Evolutionary conservation across 805 yeast genomes (phyloP).

Genomic region (Kluyveromyces wickerhamii): DNA sequence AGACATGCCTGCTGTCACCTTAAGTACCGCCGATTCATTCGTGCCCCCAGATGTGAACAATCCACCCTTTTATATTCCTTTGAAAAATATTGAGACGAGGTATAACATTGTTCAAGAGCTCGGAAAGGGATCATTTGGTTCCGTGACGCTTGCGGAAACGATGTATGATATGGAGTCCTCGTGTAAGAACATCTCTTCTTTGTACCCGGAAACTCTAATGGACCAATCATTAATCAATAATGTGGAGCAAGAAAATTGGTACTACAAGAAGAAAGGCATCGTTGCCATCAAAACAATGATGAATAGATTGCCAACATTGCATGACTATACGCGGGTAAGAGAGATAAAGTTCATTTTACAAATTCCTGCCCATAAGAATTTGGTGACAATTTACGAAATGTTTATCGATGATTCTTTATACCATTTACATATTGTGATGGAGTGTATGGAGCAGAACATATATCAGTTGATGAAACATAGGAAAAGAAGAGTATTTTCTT

Average conservation of each 20-base stretch:
- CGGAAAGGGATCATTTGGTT: constrained; percentile 74
- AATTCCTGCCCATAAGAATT: constrained; percentile 60
- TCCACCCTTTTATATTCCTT: constrained; percentile 38
- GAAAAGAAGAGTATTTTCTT: constrained; percentile 44
- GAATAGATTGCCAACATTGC: constrained; percentile 41
- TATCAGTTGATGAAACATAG: constrained; percentile 68
- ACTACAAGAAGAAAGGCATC: constrained; percentile 30
- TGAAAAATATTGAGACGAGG: constrained; percentile 34
- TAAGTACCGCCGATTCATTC: not conserved
- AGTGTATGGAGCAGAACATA: constrained; percentile 74
- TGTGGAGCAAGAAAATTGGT: constrained; percentile 25
- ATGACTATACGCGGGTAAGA: constrained; percentile 50
- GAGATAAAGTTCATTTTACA: constrained; percentile 61
- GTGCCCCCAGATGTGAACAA: constrained; percentile 32
- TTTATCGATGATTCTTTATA: constrained; percentile 57
- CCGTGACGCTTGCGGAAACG: constrained; percentile 53
- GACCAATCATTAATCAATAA: constrained; percentile 24
- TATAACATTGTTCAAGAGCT: constrained; percentile 46
- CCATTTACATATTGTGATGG: constrained; percentile 79
- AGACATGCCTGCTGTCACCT: constrained; percentile 1
- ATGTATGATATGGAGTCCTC: constrained; percentile 6
- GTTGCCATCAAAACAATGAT: constrained; percentile 85
- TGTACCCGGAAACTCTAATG: constrained; percentile 38
- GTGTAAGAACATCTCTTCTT: not conserved
- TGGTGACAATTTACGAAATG: constrained; percentile 71